Evolutionary conservation across 805 yeast species (phyloP), one percentile per base, ranked within the genome.

Genomic region (Saccharomycopsis fodiens): DNA sequence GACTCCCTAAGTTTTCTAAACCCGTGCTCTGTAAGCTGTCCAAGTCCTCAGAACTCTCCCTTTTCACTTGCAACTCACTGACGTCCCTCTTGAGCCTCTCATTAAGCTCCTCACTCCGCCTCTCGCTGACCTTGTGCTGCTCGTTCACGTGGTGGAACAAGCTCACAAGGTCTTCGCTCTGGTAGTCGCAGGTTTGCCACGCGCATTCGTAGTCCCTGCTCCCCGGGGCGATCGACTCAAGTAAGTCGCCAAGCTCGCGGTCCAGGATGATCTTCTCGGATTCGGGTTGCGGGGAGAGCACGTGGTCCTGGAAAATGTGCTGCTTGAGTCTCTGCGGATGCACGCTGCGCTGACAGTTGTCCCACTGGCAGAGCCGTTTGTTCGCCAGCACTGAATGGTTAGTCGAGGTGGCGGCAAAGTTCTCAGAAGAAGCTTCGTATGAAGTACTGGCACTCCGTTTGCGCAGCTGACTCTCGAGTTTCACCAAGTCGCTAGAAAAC

Each of bases 141-240:
- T 64, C 60, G 41, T 76, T 74, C 41, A 80, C 64, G 62, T 87
- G 96, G 35, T 70, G 65, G 8, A 84, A 61, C 25, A 88, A 63
- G 4, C 71, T 59, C 25, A 76, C 66, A 39, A 81, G 57, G 54
- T 78, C 78, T 15, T 63, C 58, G 23, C 82, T 70, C 17, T 67
- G 65, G 57, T 70, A 85, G 36, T 72, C 64, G 69, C 96, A 88
- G 44, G 78, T 71, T 46, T 68, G 63, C 96, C 95, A 87, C 56
- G 79, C 86, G 65, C 96, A 88, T 41, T 70, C 63, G 39, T 56
- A 55, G 2, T 37, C 37, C 66, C 42, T 61, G 67, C 7, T 20
- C 22, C 15, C 42, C 44, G 38, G 29, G 7, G 39, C 22, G 6
- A 40, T 13, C 15, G 36, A 40, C 7, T 29, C 36, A 20, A 41